Conservation (phyloP, 228 moss, liverwort and hornwort species). For the Sphagnum magellanicum region DNA sequence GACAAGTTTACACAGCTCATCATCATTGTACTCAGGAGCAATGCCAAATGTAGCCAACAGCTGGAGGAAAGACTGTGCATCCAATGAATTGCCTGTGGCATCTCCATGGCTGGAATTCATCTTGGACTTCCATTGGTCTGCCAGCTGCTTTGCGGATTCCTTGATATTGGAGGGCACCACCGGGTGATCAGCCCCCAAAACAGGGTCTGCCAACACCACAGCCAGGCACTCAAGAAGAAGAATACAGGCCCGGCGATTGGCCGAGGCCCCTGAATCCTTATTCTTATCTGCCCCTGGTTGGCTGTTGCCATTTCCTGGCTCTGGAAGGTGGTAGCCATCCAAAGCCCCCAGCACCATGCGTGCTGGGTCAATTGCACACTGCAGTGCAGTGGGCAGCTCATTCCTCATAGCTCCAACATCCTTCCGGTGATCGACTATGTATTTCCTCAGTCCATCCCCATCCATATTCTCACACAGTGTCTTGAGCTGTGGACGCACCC, state of each 20-base stretch:
- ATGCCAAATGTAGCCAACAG: constrained; percentile 99
- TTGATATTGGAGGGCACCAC: constrained; percentile 99
- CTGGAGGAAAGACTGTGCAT: constrained; percentile 99
- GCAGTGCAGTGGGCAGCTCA: constrained; percentile 99
- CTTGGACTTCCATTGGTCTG: constrained; percentile 99
- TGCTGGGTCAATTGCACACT: constrained; percentile 98
- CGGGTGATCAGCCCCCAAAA: constrained; percentile 94
- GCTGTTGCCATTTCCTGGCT: constrained; percentile 48
- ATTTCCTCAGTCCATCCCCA: constrained; percentile 98
- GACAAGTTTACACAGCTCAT: constrained; percentile 99
- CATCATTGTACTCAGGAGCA: constrained; percentile 99
- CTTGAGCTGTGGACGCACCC: constrained; percentile 99
- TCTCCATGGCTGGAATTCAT: constrained; percentile 85
- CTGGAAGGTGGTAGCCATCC: constrained; percentile 98
- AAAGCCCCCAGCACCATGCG: constrained; percentile 95
- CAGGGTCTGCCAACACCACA: constrained; percentile 97
- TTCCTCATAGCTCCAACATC: constrained; percentile 99
- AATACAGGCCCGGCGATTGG: constrained; percentile 99
- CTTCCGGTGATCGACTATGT: constrained; percentile 99
- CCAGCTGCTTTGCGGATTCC: constrained; percentile 99
- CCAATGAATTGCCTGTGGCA: constrained; percentile 92
- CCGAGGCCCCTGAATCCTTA: constrained; percentile 98
- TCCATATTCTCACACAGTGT: constrained; percentile 98
- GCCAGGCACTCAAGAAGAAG: constrained; percentile 99
- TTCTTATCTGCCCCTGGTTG: constrained; percentile 85